Base-by-base conservation (phyloP, 2,329 filamentous ascomycete genomes). In the Cercospora zeae-maydis region DNA sequence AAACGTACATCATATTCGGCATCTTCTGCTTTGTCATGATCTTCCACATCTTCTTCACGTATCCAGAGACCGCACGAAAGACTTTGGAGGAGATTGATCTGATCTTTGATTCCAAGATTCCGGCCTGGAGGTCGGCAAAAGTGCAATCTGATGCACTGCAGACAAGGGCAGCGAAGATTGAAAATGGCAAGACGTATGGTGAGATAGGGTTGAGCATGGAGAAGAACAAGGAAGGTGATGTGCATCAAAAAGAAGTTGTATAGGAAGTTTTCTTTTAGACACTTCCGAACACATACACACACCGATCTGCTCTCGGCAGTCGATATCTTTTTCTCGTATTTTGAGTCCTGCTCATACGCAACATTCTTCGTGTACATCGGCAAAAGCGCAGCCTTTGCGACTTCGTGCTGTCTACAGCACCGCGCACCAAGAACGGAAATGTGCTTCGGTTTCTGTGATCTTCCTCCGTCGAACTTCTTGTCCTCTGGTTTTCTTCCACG, bases 1-100 rank as follows among this genome's bases (percentile, higher is more conserved):
- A 81, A 65, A 76, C 83, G 1, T 83, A 92, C 75, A 84, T 91
- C 75, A 81, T 92, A 65, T 92, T 92, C 71, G 89, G 83, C 13
- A 81, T 85, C 8, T 65, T 91, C 79, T 89, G 88, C 72, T 82
- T 81, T 0, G 79, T 81, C 4, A 88, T 88, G 67, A 85, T 86
- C 2, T 61, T 67, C 39, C 66, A 67, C 37, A 67, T 67, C 61
- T 82, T 73, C 65, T 74, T 81, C 61, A 79, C 74, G 1, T 80
- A 77, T 61, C 76, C 69, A 1, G 69, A 70, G 33, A 77, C 75
- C 11, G 74, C 72, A 21, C 64, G 71, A 11, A 75, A 76, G 66
- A 75, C 75, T 0, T 66, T 78, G 13, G 76, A 78, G 52, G 75
- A 77, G 16, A 72, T 78, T 27, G 75, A 77, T 51, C 66, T 75